Evolutionary conservation across 768 basidiomycete species (phyloP), one percentile per base, ranked within the genome.

Genomic region (Rhizopogon vinicolor): DNA sequence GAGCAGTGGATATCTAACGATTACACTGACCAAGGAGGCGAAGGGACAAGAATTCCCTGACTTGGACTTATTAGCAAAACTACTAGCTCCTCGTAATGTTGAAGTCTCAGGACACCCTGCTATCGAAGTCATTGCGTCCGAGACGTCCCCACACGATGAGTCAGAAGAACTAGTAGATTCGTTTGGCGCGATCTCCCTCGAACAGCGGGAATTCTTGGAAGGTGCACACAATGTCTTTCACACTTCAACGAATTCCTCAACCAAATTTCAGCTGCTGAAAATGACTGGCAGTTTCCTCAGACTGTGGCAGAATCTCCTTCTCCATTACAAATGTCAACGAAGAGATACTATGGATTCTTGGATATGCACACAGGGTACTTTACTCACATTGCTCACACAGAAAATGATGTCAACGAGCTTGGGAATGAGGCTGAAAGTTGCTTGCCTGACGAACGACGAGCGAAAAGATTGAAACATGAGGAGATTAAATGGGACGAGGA

Each of bases 391-490:
- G 71, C 73, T n/a, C 81, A 90, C 61, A 80, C 80, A 3, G 89
- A 87, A 64, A 92, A 93, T 63, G 91, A 93, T 63, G 75, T 91
- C 10, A 89, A 92, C 63, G 90, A 91, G 63, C 77, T 93, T 13
- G 90, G 89, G 4, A 50, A 73, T 16, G 79, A 85, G 57, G 85
- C 79, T 13, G 91, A 94, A 71, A 75, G 65, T 1, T 80, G 79
- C 52, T 65, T 74, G 12, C 68, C 63, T 12, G 65, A 68, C 3
- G 83, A 86, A 58, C 79, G 90, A 39, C 76, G 83, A 29, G 60
- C 56, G 41, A 75, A 74, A 56, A 80, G 90, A 46, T 59, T 82
- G 10, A 67, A 72, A 53, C 84, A 83, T 58, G 91, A 93, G 66
- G 76, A 92, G 40, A 75, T 78, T 31, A 92, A 91, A 69, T 94